A percentile compares a stretch with the other conserved stretches of the same genome.
These are phyloP conservation scores for Naganishia cerealis DNA, from an alignment of 1,284 basidiomycete species.

Conservation along the genomic window DNA sequence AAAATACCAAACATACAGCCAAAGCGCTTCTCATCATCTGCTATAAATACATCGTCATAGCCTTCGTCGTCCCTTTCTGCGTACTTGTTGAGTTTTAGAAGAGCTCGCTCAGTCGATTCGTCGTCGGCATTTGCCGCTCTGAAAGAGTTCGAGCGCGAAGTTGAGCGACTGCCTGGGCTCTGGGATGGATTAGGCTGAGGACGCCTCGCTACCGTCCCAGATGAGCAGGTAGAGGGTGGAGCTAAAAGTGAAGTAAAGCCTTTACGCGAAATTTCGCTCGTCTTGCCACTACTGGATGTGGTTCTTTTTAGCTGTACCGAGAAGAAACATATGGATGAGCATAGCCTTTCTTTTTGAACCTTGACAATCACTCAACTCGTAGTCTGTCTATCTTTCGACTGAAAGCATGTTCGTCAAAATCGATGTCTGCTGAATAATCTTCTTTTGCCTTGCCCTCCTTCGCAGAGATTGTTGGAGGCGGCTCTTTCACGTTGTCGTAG, in stretches of 20 bases:
- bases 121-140: constrained; percentile 27
- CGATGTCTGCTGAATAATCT: constrained; percentile 64
- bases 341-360: neutral
- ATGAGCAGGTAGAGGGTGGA: neutral
- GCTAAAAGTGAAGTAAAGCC: neutral
- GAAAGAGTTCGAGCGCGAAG: constrained; percentile 45
- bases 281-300: neutral
- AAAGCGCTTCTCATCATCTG: constrained; percentile 6
- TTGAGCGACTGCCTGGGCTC: constrained; percentile 38
- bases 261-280: neutral
- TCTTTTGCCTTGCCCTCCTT: constrained; percentile 42
- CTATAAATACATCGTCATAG: constrained; percentile 82
- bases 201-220: neutral
- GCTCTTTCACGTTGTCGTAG: neutral
- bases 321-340: neutral
- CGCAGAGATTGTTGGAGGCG: neutral
- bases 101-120: neutral
- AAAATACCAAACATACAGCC: constrained; percentile 7
- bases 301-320: neutral
- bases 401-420: constrained; percentile 67
- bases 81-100: constrained; percentile 67
- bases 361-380: constrained; percentile 40
- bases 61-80: constrained; percentile 79
- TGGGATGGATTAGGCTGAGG: constrained; percentile 3
- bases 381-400: constrained; percentile 20